These are phyloP conservation scores for Pichia gijzeniarum DNA, from an alignment of 805 yeast genomes.

Conservation along the genomic window DNA sequence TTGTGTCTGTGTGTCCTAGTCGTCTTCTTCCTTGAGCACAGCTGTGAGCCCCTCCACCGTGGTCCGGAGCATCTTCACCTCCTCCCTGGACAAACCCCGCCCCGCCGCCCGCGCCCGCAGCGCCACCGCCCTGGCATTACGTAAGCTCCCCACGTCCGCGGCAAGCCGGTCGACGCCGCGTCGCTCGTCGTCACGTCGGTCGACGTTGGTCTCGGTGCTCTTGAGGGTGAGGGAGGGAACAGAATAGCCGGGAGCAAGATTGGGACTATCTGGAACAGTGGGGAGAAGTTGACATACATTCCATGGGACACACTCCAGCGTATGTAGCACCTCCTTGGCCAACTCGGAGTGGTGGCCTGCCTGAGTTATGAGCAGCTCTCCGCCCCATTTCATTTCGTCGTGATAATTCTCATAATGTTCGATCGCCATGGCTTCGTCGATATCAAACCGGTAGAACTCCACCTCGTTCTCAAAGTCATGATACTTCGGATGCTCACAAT, in stretches of 20 bases:
- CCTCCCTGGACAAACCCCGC: neutral
- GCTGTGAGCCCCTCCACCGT: too few species aligned
- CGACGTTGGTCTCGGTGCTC: too few species aligned
- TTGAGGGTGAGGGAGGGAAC: too few species aligned
- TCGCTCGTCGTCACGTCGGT: neutral
- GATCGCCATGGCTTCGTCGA: constrained; percentile 31
- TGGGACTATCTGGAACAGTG: too few species aligned
- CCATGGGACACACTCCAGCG: too few species aligned
- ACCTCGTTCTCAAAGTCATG: too few species aligned
- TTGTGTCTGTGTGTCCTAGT: neutral
- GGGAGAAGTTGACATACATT: too few species aligned
- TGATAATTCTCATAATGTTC: too few species aligned
- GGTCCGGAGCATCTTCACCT: neutral
- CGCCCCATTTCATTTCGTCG: neutral
- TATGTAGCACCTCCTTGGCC: neutral
- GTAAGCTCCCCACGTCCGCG: neutral
- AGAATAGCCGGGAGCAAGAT: too few species aligned
- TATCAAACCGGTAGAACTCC: neutral
- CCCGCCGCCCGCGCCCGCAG: neutral
- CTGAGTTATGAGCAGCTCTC: neutral
- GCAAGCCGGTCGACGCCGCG: neutral
- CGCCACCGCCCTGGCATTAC: constrained; percentile 2
- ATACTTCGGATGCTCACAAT: too few species aligned
- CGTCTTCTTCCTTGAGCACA: neutral
- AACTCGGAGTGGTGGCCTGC: neutral